Percentiles rank a stretch among this genome's conserved stretches.
Evolutionary conservation across 257 asterid genomes (phyloP).

Genomic region (Salvia miltiorrhiza): DNA sequence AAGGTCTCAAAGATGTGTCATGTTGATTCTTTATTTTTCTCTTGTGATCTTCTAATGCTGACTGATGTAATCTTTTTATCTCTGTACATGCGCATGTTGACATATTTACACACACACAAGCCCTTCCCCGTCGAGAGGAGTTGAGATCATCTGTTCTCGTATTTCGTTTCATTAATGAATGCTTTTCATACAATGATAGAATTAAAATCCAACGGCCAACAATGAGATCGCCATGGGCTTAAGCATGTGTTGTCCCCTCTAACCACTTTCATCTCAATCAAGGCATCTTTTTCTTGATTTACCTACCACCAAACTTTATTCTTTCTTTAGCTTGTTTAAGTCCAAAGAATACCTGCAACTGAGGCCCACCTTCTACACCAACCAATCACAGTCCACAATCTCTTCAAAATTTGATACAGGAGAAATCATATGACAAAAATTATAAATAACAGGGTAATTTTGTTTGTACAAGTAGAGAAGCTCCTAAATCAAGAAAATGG

Average conservation of each 20-base stretch:
- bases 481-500: slow-evolving; percentile 7
- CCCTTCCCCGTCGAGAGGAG: neutral
- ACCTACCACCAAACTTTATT: slow-evolving; percentile 27
- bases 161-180: neutral
- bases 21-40: neutral
- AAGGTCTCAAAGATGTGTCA: neutral
- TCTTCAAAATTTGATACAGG: neutral
- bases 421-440: neutral
- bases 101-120: neutral
- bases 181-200: neutral
- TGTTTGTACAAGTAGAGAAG: slow-evolving; percentile 14
- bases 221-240: no score
- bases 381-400: slow-evolving; percentile 20
- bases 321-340: slow-evolving; percentile 23
- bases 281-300: slow-evolving; percentile 18
- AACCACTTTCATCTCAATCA: slow-evolving; percentile 25
- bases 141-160: neutral
- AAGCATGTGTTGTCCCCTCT: neutral
- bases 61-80: neutral
- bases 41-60: slow-evolving; percentile 4
- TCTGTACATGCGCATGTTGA: neutral
- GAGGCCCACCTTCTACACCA: slow-evolving; percentile 28
- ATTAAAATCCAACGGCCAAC: neutral
- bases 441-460: neutral
- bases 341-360: slow-evolving; percentile 26